Percentiles rank a stretch among this genome's conserved stretches.
Conservation (phyloP, 1,284 basidiomycete genomes). For the Ganoderma sinense region DNA sequence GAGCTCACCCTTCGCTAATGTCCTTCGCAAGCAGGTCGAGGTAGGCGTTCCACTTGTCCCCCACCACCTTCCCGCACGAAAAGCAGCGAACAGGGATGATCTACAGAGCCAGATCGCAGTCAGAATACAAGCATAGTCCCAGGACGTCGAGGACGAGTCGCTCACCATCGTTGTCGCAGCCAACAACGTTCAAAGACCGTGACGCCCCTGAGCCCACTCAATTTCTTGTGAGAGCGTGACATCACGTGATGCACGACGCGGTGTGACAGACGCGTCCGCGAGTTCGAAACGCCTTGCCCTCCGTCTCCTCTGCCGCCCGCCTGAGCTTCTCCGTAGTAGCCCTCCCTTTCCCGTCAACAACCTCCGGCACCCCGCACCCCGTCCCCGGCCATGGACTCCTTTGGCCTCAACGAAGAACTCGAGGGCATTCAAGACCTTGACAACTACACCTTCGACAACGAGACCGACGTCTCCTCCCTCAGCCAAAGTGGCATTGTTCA, state of each 20-base stretch:
- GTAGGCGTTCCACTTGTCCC: slow-evolving; percentile 92
- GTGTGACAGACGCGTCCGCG: slow-evolving; percentile 34
- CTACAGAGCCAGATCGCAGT: slow-evolving; percentile 44
- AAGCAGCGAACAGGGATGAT: slow-evolving; percentile 91
- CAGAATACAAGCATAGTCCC: neutral
- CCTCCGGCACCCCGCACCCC: neutral
- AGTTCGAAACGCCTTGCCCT: slow-evolving; percentile 6
- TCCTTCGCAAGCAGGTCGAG: slow-evolving; percentile 81
- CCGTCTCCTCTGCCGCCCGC: neutral
- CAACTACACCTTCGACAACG: slow-evolving; percentile 67
- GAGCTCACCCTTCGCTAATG: slow-evolving; percentile 83
- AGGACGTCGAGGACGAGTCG: neutral
- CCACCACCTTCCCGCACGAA: slow-evolving; percentile 93
- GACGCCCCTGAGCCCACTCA: neutral
- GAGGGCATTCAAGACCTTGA: slow-evolving; percentile 67
- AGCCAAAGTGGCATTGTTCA: slow-evolving; percentile 49
- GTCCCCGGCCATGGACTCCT: slow-evolving; percentile 42
- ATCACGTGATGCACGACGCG: slow-evolving; percentile 26
- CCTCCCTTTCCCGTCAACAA: neutral
- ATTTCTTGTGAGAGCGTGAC: neutral
- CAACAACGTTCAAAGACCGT: neutral
- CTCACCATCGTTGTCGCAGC: slow-evolving; percentile 28
- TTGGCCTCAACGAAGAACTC: slow-evolving; percentile 82
- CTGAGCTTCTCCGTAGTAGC: too few species aligned
- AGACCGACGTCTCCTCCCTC: slow-evolving; percentile 65